Conservation (phyloP, 148 eudicot species). For the Agrostemma githago region DNA sequence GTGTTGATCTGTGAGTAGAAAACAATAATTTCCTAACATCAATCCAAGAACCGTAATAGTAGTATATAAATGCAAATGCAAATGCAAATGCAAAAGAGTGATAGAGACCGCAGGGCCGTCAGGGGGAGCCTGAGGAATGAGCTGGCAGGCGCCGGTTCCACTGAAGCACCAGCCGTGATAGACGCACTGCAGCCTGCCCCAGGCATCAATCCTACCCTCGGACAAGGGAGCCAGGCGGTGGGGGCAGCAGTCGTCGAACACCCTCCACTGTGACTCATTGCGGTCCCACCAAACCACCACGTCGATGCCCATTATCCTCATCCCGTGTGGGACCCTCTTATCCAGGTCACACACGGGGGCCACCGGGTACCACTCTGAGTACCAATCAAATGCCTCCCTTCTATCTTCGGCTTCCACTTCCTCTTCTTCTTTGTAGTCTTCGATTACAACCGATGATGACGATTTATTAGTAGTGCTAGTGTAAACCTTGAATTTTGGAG, state of each 20-base stretch:
- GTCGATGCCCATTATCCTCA: constrained; percentile 56
- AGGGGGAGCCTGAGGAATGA: constrained; percentile 71
- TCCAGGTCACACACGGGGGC: constrained; percentile 65
- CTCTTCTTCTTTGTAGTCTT: background rate
- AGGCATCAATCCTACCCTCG: constrained; percentile 77
- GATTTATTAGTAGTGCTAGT: background rate
- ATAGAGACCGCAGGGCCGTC: constrained; percentile 63
- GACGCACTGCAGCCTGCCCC: constrained; percentile 82
- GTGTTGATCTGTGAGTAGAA: constrained; percentile 48
- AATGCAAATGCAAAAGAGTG: background rate
- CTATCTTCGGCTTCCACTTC: background rate
- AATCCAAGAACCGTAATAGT: too few species aligned
- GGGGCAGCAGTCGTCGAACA: constrained; percentile 72
- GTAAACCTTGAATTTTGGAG: background rate
- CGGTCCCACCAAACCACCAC: constrained; percentile 78
- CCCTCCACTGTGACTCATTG: constrained; percentile 56
- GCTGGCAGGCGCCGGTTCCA: constrained; percentile 60
- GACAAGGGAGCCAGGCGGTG: constrained; percentile 84
- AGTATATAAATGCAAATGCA: background rate
- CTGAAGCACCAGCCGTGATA: constrained; percentile 85
- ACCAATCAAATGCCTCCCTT: constrained; percentile 57
- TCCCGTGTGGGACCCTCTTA: constrained; percentile 65
- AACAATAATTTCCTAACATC: too few species aligned
- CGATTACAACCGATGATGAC: background rate
- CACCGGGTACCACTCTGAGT: constrained; percentile 60